Base-by-base conservation (phyloP, 768 basidiomycete genomes). In the Austroboletus eburneus region DNA sequence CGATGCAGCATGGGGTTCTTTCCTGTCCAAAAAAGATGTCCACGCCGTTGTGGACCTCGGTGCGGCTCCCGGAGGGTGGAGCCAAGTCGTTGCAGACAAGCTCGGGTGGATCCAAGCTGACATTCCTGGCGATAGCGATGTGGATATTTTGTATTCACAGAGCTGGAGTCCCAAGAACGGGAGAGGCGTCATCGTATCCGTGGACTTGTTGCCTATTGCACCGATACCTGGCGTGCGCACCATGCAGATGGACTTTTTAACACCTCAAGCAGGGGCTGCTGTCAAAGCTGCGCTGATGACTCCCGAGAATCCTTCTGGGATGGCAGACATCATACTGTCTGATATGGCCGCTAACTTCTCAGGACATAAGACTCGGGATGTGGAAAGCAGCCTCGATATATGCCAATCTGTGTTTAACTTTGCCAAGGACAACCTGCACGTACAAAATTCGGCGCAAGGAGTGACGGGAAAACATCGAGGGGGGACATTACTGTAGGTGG, bases 11-110 rank as follows among this genome's bases (percentile, higher is more conserved):
- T 80, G 73, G 64, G 73, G 74, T 10, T 49, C 69, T 2, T 80
- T 91, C 52, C 67, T 85, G 35, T 61, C 63, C 16, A 66, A 73
- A 37, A 63, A 67, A 21, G 74, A 85, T 44, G 78, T 86, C 5
- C 71, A 64, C 2, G 72, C 77, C 16, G 80, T 95, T 1, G 80
- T 94, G 1, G 94, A 96, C 65, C 77, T 96, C 18, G 94, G 95
- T 14, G 89, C 89, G 0, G 90, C 92, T 0, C 95, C 94, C 0
- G 93, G 93, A 0, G 91, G 91, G 0, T 98, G 95, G 94, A 87
- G 85, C 41, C 93, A 96, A 60, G 92, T 92, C 10, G 82, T 80
- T 13, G 76, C 80, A 0, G 72, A 71, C 25, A 76, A 78, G 46
- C 61, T 89, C n/a, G 81, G 83, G 3, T 80, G 77, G 74, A 55